A percentile compares a stretch with the other conserved stretches of the same genome.
These are phyloP conservation scores for Ustilago cynodontis DNA, from an alignment of 1,284 basidiomycete genomes.

Conservation along the genomic window DNA sequence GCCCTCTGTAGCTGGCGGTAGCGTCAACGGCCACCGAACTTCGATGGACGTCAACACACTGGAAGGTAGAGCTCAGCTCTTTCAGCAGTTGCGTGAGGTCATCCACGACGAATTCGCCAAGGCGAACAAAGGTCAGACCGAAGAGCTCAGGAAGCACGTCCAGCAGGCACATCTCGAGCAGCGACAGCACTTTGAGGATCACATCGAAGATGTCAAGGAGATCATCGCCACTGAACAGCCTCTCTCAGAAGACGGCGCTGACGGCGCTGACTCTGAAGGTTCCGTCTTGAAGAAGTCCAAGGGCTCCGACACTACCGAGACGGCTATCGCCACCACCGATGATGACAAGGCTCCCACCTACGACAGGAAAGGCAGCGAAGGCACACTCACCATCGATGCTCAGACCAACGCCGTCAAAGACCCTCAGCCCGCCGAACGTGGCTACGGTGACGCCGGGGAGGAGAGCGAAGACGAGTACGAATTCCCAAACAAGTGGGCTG, in stretches of 20 bases:
- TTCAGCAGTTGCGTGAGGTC: slow-evolving; percentile 41
- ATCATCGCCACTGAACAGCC: slow-evolving; percentile 20
- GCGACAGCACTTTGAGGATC: slow-evolving; percentile 26
- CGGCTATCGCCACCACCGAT: slow-evolving; percentile 10
- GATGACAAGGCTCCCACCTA: slow-evolving; percentile 11
- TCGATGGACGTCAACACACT: slow-evolving; percentile 46
- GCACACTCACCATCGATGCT: slow-evolving; percentile 5
- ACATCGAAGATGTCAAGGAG: slow-evolving; percentile 31
- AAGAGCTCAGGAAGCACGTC: slow-evolving; percentile 44
- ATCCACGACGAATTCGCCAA: slow-evolving; percentile 54
- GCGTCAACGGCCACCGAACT: slow-evolving; percentile 4
- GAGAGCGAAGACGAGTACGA: slow-evolving; percentile 36
- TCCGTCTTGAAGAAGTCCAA: slow-evolving; percentile 15
- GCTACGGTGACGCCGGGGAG: slow-evolving; percentile 19
- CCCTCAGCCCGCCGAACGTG: slow-evolving; percentile 37
- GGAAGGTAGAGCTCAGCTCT: slow-evolving; percentile 41
- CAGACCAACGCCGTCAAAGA: slow-evolving; percentile 14
- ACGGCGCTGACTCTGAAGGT: slow-evolving; percentile 8
- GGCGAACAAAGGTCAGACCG: slow-evolving; percentile 50
- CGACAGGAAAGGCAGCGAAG: slow-evolving; percentile 25
- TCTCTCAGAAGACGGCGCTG: slow-evolving; percentile 3
- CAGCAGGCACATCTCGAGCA: slow-evolving; percentile 28
- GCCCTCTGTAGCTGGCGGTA: slow-evolving; percentile 21
- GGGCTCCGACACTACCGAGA: slow-evolving; percentile 15
- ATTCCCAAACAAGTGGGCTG: slow-evolving; percentile 62